Conservation (phyloP, 495 filamentous ascomycete genomes). For the Neurospora terricola region DNA sequence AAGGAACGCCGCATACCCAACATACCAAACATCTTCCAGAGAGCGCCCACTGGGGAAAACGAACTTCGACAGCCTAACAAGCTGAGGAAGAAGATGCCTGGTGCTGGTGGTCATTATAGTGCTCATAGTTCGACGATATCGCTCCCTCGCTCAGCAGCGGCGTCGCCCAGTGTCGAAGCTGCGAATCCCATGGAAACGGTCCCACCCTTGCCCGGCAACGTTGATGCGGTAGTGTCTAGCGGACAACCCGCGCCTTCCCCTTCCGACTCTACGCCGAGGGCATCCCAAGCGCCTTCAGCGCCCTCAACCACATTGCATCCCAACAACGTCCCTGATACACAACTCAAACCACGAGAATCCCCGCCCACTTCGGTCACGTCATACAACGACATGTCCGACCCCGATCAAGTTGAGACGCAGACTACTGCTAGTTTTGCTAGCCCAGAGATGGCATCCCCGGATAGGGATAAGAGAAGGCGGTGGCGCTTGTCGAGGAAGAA, state of each 20-base stretch:
- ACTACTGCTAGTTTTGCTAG: slow-evolving; percentile 15
- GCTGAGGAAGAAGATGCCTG: slow-evolving; percentile 70
- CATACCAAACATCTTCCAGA: slow-evolving; percentile 55
- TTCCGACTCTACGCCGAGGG: slow-evolving; percentile 25
- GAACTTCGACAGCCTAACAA: slow-evolving; percentile 69
- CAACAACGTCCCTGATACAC: slow-evolving; percentile 31
- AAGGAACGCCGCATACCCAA: slow-evolving; percentile 60
- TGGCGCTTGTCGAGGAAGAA: slow-evolving; percentile 67
- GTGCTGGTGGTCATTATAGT: slow-evolving; percentile 64
- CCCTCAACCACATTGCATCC: slow-evolving; percentile 21
- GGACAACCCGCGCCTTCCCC: slow-evolving; percentile 16
- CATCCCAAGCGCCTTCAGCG: slow-evolving; percentile 18
- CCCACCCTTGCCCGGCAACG: slow-evolving; percentile 16
- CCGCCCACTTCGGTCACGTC: slow-evolving; percentile 64
- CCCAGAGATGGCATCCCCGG: slow-evolving; percentile 27
- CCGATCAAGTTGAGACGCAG: slow-evolving; percentile 57
- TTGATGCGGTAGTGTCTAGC: slow-evolving; percentile 9
- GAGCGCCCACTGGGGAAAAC: slow-evolving; percentile 54
- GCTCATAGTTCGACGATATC: slow-evolving; percentile 80
- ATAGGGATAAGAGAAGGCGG: slow-evolving; percentile 55
- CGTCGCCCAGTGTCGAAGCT: slow-evolving; percentile 27
- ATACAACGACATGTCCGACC: slow-evolving; percentile 65
- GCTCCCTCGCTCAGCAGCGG: slow-evolving; percentile 38
- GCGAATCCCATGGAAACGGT: slow-evolving; percentile 29
- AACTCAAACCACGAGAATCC: slow-evolving; percentile 53